phyloP scores from a whole-genome alignment of 2,329 filamentous ascomycete genomes.

The Colletotrichum sp. region DNA sequence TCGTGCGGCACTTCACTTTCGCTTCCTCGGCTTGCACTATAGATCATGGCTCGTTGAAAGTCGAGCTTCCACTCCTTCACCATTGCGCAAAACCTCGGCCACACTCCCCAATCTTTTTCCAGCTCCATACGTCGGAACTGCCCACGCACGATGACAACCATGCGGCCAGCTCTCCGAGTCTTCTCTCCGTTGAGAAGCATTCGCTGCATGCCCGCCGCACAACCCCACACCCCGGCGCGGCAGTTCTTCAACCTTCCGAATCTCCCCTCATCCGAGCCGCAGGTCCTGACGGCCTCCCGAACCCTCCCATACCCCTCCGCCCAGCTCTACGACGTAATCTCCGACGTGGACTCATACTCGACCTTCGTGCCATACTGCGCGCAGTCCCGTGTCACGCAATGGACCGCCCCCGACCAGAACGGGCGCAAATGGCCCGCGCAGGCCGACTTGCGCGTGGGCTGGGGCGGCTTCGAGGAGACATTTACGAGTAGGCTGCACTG shows the following conservation, averaged over 20 bases:
- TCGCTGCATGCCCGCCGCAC: background rate
- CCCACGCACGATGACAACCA: background rate
- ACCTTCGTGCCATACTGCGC: slow-evolving; percentile 93
- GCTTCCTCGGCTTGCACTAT: background rate
- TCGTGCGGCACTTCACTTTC: background rate
- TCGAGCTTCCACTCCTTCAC: background rate
- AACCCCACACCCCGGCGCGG: background rate
- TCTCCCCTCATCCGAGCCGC: slow-evolving; percentile 39
- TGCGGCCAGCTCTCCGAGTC: background rate
- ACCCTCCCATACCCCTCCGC: slow-evolving; percentile 75
- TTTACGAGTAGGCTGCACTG: slow-evolving; percentile 85
- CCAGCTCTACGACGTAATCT: slow-evolving; percentile 83
- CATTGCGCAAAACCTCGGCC: background rate
- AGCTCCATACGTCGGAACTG: background rate
- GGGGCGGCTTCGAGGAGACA: slow-evolving; percentile 80
- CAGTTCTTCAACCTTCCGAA: slow-evolving; percentile 23
- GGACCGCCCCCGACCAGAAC: slow-evolving; percentile 61
- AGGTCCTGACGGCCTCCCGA: slow-evolving; percentile 75
- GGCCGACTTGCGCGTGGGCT: slow-evolving; percentile 84
- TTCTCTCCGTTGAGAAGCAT: background rate
- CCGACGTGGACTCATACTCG: slow-evolving; percentile 85
- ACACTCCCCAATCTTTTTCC: background rate
- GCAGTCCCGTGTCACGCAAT: slow-evolving; percentile 76
- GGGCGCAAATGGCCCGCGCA: slow-evolving; percentile 69
- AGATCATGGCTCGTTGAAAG: background rate